Conservation (phyloP, 1,139 yeast species). For the Blastobotrys raffinosifermentans region DNA sequence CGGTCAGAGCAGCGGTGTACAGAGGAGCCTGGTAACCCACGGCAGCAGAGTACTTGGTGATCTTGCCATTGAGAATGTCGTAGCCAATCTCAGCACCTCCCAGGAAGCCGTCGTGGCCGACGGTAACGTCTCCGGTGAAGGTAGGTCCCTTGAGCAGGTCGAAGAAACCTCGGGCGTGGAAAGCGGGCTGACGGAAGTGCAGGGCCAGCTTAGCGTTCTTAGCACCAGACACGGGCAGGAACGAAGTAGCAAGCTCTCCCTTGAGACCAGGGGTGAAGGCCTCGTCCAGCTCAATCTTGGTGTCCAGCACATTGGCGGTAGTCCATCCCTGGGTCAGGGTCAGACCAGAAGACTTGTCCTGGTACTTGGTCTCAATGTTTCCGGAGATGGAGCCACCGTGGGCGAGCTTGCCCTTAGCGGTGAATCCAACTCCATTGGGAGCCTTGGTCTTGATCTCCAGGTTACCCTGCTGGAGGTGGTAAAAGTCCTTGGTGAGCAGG, state of each 20-base stretch:
- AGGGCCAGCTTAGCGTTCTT: constrained; percentile 89
- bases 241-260: constrained; percentile 84
- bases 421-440: constrained; percentile 93
- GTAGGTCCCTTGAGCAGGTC: constrained; percentile 94
- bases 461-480: constrained; percentile 81
- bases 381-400: constrained; percentile 78
- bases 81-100: constrained; percentile 97
- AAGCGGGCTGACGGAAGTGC: constrained; percentile 87
- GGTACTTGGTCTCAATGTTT: constrained; percentile 84
- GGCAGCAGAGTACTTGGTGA: constrained; percentile 92
- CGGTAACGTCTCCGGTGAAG: constrained; percentile 89
- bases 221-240: constrained; percentile 75
- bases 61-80: constrained; percentile 87
- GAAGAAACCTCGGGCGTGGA: constrained; percentile 91
- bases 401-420: constrained; percentile 88
- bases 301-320: constrained; percentile 84
- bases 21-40: constrained; percentile 87
- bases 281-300: constrained; percentile 90
- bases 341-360: constrained; percentile 90
- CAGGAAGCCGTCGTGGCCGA: constrained; percentile 94
- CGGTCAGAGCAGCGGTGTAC: constrained; percentile 83
- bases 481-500: constrained; percentile 86
- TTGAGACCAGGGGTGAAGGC: constrained; percentile 93
- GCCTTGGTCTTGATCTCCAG: constrained; percentile 89
- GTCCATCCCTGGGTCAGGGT: constrained; percentile 97